Evolutionary conservation across 2,329 filamentous ascomycete genomes (phyloP).

Genomic region (Xylaria polymorpha): DNA sequence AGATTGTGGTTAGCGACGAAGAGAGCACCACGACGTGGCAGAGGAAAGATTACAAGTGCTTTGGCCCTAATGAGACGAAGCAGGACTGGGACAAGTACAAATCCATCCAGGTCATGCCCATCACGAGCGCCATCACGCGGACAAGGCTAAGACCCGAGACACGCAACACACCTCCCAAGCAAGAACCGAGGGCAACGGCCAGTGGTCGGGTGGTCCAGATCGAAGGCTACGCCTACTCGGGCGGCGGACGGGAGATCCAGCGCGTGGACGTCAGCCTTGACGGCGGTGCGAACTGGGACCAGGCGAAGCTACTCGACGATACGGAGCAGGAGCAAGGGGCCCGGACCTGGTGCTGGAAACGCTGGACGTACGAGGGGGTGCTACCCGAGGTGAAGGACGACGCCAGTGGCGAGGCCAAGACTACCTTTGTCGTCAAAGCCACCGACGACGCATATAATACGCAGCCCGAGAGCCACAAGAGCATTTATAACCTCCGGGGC

Average conservation of each 20-base stretch:
- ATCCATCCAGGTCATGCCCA: slow-evolving; percentile 75
- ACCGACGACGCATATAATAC: slow-evolving; percentile 74
- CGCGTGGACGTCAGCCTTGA: slow-evolving; percentile 76
- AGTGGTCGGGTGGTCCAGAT: slow-evolving; percentile 51
- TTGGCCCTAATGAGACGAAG: slow-evolving; percentile 70
- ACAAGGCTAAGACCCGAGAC: slow-evolving; percentile 43
- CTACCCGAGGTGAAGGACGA: slow-evolving; percentile 52
- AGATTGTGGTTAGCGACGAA: slow-evolving; percentile 72
- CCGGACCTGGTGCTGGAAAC: slow-evolving; percentile 71
- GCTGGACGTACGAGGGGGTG: slow-evolving; percentile 68
- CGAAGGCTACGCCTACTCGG: slow-evolving; percentile 74
- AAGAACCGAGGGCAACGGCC: slow-evolving; percentile 15
- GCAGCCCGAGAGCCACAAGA: slow-evolving; percentile 69
- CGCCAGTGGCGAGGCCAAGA: slow-evolving; percentile 53
- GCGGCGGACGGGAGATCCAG: slow-evolving; percentile 72
- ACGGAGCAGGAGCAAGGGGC: slow-evolving; percentile 52
- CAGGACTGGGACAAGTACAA: slow-evolving; percentile 72
- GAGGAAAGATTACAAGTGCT: slow-evolving; percentile 74
- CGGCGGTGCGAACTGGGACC: slow-evolving; percentile 71
- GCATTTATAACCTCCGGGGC: slow-evolving; percentile 72
- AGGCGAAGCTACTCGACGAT: slow-evolving; percentile 69
- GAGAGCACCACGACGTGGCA: slow-evolving; percentile 75
- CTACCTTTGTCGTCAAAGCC: slow-evolving; percentile 71
- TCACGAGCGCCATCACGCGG: slow-evolving; percentile 73
- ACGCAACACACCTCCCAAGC: slow-evolving; percentile 17